Conservation (phyloP, 2,329 filamentous ascomycete genomes). For the Penicillium sclerotiorum region DNA sequence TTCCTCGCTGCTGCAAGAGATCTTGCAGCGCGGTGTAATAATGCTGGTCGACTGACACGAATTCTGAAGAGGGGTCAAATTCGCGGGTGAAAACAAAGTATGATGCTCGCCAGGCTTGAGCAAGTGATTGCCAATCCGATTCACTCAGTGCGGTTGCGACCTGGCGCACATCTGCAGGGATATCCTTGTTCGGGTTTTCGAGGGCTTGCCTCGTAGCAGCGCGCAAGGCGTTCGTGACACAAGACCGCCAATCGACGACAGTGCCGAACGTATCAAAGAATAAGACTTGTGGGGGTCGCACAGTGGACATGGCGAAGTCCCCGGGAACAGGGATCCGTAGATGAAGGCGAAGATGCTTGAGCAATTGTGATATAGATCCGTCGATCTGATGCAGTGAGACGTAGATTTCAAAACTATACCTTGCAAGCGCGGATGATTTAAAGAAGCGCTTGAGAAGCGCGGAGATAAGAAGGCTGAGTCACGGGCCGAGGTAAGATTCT, state of each 20-base stretch:
- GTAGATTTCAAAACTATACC: too few species aligned
- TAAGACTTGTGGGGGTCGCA: slow-evolving; percentile 25
- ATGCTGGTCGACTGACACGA: slow-evolving; percentile 73
- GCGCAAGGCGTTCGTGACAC: slow-evolving; percentile 63
- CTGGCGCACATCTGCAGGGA: slow-evolving; percentile 52
- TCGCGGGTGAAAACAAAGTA: slow-evolving; percentile 64
- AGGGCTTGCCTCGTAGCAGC: slow-evolving; percentile 54
- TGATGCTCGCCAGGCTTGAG: slow-evolving; percentile 68
- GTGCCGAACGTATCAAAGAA: slow-evolving; percentile 54
- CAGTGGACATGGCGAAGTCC: slow-evolving; percentile 25
- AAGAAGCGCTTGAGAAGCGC: too few species aligned
- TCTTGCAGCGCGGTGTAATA: slow-evolving; percentile 64
- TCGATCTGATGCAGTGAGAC: too few species aligned
- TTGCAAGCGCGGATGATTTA: too few species aligned
- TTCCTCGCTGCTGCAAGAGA: slow-evolving; percentile 59
- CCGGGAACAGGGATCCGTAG: background rate
- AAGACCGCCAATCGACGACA: slow-evolving; percentile 74
- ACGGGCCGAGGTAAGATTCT: background rate
- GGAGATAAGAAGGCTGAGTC: slow-evolving; percentile 5
- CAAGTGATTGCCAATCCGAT: slow-evolving; percentile 65
- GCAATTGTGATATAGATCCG: background rate
- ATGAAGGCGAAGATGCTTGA: background rate
- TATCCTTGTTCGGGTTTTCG: slow-evolving; percentile 47
- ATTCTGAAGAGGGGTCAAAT: slow-evolving; percentile 47
- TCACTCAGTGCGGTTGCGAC: slow-evolving; percentile 56